Evolutionary conservation across 1,284 basidiomycete species (phyloP).

Genomic region (Ganoderma multipileum): DNA sequence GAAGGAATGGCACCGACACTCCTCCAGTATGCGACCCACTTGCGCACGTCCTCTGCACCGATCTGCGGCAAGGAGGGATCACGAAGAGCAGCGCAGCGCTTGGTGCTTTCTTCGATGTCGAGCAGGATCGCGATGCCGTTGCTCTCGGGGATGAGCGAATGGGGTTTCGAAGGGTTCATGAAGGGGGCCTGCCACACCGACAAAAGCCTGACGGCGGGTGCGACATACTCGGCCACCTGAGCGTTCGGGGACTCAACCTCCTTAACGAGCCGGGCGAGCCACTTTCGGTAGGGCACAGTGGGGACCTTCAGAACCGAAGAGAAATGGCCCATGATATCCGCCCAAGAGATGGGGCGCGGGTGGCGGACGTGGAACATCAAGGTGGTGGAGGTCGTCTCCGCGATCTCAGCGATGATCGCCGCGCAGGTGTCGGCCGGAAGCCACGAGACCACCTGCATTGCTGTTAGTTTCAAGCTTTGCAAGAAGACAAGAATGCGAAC

Average conservation of each 20-base stretch:
- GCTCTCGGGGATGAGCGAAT: background rate
- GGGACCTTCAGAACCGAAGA: background rate
- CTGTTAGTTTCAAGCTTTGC: background rate
- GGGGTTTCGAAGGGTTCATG: background rate
- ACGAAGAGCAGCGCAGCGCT: background rate
- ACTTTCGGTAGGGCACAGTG: background rate
- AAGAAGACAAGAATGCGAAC: background rate
- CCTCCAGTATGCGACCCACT: slow-evolving; percentile 10
- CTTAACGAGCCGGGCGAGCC: slow-evolving; percentile 16
- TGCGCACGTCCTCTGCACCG: background rate
- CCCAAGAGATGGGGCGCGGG: slow-evolving; percentile 2
- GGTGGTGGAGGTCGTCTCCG: slow-evolving; percentile 16
- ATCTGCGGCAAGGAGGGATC: slow-evolving; percentile 2
- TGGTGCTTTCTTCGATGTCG: slow-evolving; percentile 5
- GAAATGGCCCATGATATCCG: background rate
- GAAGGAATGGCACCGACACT: slow-evolving; percentile 1
- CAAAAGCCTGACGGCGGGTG: background rate
- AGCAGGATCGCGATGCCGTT: slow-evolving; percentile 1
- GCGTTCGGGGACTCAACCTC: background rate
- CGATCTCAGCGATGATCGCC: slow-evolving; percentile 30
- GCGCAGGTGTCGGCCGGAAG: slow-evolving; percentile 33
- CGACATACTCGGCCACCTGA: background rate
- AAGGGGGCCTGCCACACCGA: background rate
- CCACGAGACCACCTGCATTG: slow-evolving; percentile 27
- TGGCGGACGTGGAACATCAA: slow-evolving; percentile 3